phyloP scores from a whole-genome alignment of 208 protist genomes.

The Herpetomonas tarakana region DNA sequence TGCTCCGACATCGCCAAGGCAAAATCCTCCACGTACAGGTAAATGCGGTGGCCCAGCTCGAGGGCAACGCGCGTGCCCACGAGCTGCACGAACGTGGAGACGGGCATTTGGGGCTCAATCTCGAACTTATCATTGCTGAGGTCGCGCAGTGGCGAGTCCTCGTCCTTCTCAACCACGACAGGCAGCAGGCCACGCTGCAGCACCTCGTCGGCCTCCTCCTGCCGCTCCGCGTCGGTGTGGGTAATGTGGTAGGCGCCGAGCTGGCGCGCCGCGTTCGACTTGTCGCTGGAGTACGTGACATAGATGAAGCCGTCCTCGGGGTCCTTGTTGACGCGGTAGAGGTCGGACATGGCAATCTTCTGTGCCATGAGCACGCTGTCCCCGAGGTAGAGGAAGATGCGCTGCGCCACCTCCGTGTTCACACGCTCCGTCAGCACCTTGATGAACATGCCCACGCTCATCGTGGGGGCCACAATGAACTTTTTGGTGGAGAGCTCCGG shows the following conservation, averaged over 20 bases:
- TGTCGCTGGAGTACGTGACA: constrained; percentile 69
- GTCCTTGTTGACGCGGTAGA: constrained; percentile 85
- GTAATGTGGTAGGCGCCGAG: constrained; percentile 11
- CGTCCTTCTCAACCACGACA: neutral
- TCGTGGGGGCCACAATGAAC: constrained; percentile 18
- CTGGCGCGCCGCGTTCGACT: constrained; percentile 28
- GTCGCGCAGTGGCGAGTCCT: neutral
- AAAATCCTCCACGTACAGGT: neutral
- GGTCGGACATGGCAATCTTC: constrained; percentile 9
- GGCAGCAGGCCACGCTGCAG: neutral
- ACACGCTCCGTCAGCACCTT: constrained; percentile 20
- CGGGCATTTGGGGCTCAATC: neutral
- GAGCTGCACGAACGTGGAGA: neutral
- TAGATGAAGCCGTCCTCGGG: constrained; percentile 89
- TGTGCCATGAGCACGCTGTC: constrained; percentile 24
- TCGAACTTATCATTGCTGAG: neutral
- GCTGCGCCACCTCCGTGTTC: constrained; percentile 10
- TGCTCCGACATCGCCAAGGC: neutral
- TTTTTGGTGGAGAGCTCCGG: constrained; percentile 86
- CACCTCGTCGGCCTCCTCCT: neutral
- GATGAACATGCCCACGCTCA: constrained; percentile 22
- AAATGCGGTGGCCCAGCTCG: neutral
- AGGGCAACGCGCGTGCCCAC: neutral
- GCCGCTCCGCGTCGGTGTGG: neutral
- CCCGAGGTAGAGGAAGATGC: constrained; percentile 19